Conservation (phyloP, 768 basidiomycete genomes). For the Trametes sanguinea region DNA sequence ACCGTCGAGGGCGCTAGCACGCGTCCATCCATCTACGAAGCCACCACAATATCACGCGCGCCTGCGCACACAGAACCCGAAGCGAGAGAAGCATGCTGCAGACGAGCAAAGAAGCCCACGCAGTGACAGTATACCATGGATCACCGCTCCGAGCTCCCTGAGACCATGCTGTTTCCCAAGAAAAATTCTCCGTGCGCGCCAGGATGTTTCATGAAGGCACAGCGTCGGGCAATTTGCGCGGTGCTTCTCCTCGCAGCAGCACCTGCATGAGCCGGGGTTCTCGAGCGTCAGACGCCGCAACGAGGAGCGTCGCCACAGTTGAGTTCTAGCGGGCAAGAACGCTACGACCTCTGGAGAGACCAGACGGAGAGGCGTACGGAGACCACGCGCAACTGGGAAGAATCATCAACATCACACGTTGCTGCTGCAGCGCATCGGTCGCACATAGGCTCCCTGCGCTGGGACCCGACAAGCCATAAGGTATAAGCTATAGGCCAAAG, state of each 20-base stretch:
- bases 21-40: neutral
- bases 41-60: conserved; percentile 18
- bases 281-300: neutral
- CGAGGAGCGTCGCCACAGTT: no score
- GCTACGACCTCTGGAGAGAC: neutral
- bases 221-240: neutral
- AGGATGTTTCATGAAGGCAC: neutral
- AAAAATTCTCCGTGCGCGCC: neutral
- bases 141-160: conserved; percentile 20
- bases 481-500: conserved; percentile 11
- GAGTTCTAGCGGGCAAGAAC: no score
- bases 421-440: neutral
- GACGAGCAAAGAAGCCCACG: neutral
- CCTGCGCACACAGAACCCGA: neutral
- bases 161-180: neutral
- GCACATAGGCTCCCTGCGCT: conserved; percentile 16
- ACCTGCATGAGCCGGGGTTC: neutral
- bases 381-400: neutral
- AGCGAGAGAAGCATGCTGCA: neutral
- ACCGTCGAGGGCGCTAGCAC: neutral
- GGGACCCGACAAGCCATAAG: conserved; percentile 20
- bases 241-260: neutral
- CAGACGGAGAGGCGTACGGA: neutral
- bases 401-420: neutral
- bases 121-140: conserved; percentile 7